Base-by-base conservation (phyloP, 805 yeast species). In the Candida namnaoensis region DNA sequence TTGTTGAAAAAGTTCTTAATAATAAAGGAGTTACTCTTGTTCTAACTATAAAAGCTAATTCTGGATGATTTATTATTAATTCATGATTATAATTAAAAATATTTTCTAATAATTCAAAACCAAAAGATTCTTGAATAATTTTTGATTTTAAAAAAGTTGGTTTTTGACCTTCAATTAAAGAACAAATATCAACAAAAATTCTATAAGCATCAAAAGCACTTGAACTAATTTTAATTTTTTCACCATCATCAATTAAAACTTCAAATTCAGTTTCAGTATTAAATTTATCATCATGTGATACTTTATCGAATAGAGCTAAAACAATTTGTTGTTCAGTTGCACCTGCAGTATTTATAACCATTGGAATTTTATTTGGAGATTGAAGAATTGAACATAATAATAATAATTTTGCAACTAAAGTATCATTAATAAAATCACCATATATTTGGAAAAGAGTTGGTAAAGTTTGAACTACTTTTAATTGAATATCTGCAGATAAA, bases 241-340 rank as follows among this genome's bases (percentile, higher is more conserved):
- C 60, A 7, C 64, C 69, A 15, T 74, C 72, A 42, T 76, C 82
- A 5, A 71, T 54, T 2, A 66, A 59, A 0, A 76, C 77, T 9
- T 60, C 63, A 48, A 51, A 52, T 19, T 46, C 51, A 24, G 55
- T 57, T 13, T 50, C 55, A 5, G 53, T 51, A 2, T 44, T 43
- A 2, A 34, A 43, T 15, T 56, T 51, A 43, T 66, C 73, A 36
- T 72, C 76, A 5, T 61, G 66, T 14, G 56, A 48, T 38, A 78
- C 71, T 54, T 77, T 71, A 42, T 91, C 98, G 58, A 83, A 91
- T 0, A 88, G 74, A 28, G 83, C 76, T 33, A 83, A 77, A 37
- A 88, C 72, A 36, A 93, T 63, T 57, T 93, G 98, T 47, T 88
- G 95, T 37, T 88, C 71, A 4, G 98, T 88, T 2, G 98, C 99